Conservation (phyloP, 1,139 yeast genomes). For the Scheffersomyces stambukii region DNA sequence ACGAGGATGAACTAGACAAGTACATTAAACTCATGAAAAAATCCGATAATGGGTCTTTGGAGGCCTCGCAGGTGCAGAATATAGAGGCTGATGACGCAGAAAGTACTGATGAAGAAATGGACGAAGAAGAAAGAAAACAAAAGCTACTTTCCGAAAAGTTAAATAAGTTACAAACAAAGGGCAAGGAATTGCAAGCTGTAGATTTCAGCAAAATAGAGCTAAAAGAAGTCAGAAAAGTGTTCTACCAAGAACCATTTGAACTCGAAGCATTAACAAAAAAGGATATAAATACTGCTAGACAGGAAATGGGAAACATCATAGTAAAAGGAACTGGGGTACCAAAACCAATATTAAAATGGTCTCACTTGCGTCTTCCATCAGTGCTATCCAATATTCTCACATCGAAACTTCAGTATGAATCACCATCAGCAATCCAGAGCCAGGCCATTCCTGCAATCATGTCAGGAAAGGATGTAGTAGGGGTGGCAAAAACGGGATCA, state of each 20-base stretch:
- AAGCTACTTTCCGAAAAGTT: conserved; percentile 22
- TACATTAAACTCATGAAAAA: conserved; percentile 11
- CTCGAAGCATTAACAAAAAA: conserved; percentile 40
- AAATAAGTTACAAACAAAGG: conserved; percentile 30
- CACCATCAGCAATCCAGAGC: conserved; percentile 86
- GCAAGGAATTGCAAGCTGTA: conserved; percentile 28
- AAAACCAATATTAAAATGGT: conserved; percentile 72
- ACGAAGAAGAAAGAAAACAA: conserved; percentile 20
- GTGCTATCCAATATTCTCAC: conserved; percentile 49
- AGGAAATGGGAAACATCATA: conserved; percentile 57
- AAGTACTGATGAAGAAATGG: conserved; percentile 14
- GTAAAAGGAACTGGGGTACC: conserved; percentile 56
- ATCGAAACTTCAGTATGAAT: conserved; percentile 45
- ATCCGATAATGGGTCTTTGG: conserved; percentile 1
- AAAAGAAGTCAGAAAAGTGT: conserved; percentile 54
- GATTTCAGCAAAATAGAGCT: conserved; percentile 48
- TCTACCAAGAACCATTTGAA: conserved; percentile 65
- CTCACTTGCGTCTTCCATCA: conserved; percentile 74
- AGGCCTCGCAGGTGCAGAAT: background rate
- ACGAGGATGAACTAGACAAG: conserved; percentile 20
- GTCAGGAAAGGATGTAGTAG: conserved; percentile 88
- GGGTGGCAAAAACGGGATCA: conserved; percentile 95
- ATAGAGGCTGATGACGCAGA: conserved; percentile 7
- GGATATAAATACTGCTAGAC: conserved; percentile 54
- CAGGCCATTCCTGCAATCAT: conserved; percentile 89